Base-by-base conservation (phyloP, 257 asterid species). In the Echium plantagineum region DNA sequence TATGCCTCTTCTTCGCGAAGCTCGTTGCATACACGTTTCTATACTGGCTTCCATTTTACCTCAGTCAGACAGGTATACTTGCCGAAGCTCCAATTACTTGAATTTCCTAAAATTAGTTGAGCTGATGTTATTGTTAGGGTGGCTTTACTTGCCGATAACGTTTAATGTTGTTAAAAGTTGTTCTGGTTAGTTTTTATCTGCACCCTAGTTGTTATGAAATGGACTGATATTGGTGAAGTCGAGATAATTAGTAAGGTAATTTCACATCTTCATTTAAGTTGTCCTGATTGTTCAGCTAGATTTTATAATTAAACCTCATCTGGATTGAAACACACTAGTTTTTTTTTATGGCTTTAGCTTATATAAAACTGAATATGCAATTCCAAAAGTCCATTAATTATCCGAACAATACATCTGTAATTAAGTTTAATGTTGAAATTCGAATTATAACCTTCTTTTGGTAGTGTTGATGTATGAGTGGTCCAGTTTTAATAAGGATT, bases 1-100 rank as follows among this genome's bases (percentile, higher is more conserved):
- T 42, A 42, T 42, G 49, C 17, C 49, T 42, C 49, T 42, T 42
- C 16, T 42, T 42, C 49, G 16, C 17, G 10, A 42, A 89, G 77
- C 66, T 89, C 1, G 17, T 42, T 12, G 49, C 49, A 10, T 42
- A 42, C 49, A 42, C 49, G 10, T 42, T 42, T 2, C 10, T 42
- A 4, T 42, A 42, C 17, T 13, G 49, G 49, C 49, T 42, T 42
- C 49, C 49, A 42, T 42, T 42, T 42, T 42, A 42, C 17, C 49
- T 42, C 49, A 42, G 17, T 42, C 49, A 42, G 49, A 42, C 49
- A 42, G 15, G 49, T 42, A 42, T 42, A 42, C 10, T 42, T 42
- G 49, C 13, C 2, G 16, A 17, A n/a, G 12, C 49, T 42, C 16
- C n/a, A n/a, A n/a, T 42, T 42, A 2, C 0, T 42, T 42, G 49